These are phyloP conservation scores for Phlyctochytrium bullatum DNA, from an alignment of 192 early-diverging fungal species.

Conservation along the genomic window DNA sequence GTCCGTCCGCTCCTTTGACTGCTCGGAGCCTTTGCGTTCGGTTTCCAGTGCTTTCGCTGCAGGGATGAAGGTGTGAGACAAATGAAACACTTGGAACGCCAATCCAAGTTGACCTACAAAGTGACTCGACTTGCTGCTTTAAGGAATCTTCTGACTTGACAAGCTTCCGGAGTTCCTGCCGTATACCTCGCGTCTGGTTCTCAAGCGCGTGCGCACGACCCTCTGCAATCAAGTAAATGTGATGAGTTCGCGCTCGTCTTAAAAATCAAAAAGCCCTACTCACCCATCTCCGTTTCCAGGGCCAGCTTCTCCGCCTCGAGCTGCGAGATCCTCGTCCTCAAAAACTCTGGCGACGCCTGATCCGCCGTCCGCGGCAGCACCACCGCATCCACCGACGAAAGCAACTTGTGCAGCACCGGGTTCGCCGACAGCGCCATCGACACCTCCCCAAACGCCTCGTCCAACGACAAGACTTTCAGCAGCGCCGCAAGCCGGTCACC, in stretches of 20 bases:
- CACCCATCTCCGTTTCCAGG: not conserved
- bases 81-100: not conserved
- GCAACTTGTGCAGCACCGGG: not conserved
- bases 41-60: conserved; percentile 1
- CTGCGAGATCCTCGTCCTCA: not conserved
- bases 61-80: not conserved
- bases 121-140: not conserved
- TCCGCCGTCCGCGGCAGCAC: not conserved
- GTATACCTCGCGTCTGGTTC: conserved; percentile 17
- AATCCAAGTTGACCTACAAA: not conserved
- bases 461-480: not conserved
- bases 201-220: conserved; percentile 23
- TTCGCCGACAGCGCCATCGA: not conserved
- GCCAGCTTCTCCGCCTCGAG: not conserved
- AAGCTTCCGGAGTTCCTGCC: conserved; percentile 1
- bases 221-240: conserved; percentile 11
- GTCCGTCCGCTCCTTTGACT: conserved; percentile 6
- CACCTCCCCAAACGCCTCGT: not conserved
- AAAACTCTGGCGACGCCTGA: not conserved
- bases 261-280: not conserved
- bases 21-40: not conserved
- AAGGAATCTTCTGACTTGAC: not conserved
- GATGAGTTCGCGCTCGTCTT: not conserved
- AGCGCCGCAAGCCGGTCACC: not conserved
- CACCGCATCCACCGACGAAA: not conserved